Percentiles rank a stretch among this genome's conserved stretches.
phyloP scores from a whole-genome alignment of 2,329 filamentous ascomycete species.

The Byssochlamys sp. region DNA sequence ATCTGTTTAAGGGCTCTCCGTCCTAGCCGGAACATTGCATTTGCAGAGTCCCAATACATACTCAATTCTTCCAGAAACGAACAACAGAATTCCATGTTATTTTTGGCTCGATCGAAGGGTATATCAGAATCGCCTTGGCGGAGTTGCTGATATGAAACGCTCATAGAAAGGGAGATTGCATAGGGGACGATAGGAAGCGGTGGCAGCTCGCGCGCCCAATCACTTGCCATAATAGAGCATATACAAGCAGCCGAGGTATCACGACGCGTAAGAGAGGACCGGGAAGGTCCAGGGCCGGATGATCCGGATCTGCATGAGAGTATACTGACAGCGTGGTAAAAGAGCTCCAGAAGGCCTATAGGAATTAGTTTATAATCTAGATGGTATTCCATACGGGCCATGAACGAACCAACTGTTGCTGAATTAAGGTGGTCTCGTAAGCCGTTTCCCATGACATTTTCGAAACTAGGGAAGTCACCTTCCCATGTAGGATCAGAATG shows the following conservation, averaged over 20 bases:
- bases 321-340: slow-evolving; percentile 49
- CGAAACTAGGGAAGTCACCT: slow-evolving; percentile 28
- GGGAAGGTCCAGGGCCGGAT: slow-evolving; percentile 35
- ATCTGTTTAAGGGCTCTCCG: slow-evolving; percentile 27
- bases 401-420: slow-evolving; percentile 18
- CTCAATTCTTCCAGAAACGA: slow-evolving; percentile 25
- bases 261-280: slow-evolving; percentile 45
- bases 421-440: slow-evolving; percentile 18
- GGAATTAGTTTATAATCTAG: not conserved
- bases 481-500: slow-evolving; percentile 29
- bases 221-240: slow-evolving; percentile 41
- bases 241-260: slow-evolving; percentile 48
- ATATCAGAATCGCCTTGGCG: slow-evolving; percentile 42
- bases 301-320: slow-evolving; percentile 43
- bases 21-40: slow-evolving; percentile 33
- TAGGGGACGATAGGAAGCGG: slow-evolving; percentile 49
- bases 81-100: slow-evolving; percentile 28
- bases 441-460: slow-evolving; percentile 22
- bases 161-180: slow-evolving; percentile 45
- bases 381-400: not conserved
- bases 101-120: slow-evolving; percentile 26
- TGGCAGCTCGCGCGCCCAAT: slow-evolving; percentile 38
- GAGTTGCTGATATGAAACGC: slow-evolving; percentile 49
- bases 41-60: slow-evolving; percentile 31
- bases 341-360: slow-evolving; percentile 44